phyloP scores from a whole-genome alignment of 2,329 filamentous ascomycete species.

The Colletotrichum zoysiae region DNA sequence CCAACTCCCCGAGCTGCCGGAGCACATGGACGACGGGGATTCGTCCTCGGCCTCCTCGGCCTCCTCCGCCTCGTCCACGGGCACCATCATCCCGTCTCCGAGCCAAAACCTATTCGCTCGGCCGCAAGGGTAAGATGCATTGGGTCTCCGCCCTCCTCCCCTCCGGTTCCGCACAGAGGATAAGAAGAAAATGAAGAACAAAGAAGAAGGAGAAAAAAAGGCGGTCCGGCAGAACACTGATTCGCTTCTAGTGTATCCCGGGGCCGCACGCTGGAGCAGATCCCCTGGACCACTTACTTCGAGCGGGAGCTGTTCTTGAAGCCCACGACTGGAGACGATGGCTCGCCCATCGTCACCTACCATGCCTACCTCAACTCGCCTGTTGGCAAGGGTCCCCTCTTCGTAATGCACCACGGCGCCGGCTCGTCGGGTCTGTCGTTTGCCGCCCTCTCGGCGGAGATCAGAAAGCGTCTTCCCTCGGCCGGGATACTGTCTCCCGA shows the following conservation, averaged over 20 bases:
- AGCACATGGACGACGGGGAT: conserved; percentile 70
- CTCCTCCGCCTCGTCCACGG: conserved; percentile 87
- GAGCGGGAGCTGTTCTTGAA: conserved; percentile 85
- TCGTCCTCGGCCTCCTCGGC: conserved; percentile 76
- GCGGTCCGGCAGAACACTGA: conserved; percentile 10
- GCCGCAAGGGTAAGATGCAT: conserved; percentile 70
- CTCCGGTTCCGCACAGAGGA: neutral
- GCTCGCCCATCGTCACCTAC: conserved; percentile 66
- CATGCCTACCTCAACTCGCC: conserved; percentile 93
- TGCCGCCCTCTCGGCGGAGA: conserved; percentile 81
- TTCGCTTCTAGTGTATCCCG: conserved; percentile 47
- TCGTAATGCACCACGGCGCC: conserved; percentile 95
- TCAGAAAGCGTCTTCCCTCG: conserved; percentile 80
- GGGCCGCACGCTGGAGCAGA: conserved; percentile 70
- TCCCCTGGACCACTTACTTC: conserved; percentile 92
- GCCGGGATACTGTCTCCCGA: conserved; percentile 89
- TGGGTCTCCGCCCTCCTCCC: conserved; percentile 27
- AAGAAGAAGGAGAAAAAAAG: too few species aligned
- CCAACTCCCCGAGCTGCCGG: conserved; percentile 61
- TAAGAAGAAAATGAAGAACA: too few species aligned
- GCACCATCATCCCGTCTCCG: conserved; percentile 87
- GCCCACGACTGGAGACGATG: conserved; percentile 47
- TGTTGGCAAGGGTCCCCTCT: conserved; percentile 79
- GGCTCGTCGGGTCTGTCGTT: conserved; percentile 92
- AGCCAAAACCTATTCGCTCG: conserved; percentile 80